Percentiles rank a stretch among this genome's conserved stretches.
Conservation (phyloP, 139 green algal genomes). For the Chlamydomonas sphaeroides region DNA sequence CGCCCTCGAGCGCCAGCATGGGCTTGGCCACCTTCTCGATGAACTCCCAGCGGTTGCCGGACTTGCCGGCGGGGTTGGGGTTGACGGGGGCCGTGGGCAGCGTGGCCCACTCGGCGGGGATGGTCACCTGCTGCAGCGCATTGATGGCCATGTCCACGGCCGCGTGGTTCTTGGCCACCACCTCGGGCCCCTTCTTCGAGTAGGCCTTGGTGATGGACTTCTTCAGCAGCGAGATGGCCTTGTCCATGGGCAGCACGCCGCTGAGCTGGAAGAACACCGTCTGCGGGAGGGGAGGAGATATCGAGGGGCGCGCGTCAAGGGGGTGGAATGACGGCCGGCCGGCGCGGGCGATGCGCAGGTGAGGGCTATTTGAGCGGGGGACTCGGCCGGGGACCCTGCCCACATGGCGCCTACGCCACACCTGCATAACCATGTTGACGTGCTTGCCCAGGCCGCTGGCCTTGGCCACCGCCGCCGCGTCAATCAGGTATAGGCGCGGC, state of each 20-base stretch:
- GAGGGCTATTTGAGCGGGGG: too few relatives aligned
- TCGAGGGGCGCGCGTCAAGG: too few relatives aligned
- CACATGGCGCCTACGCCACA: too few relatives aligned
- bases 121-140: slow-evolving; percentile 47
- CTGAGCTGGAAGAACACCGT: slow-evolving; percentile 70
- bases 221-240: slow-evolving; percentile 68
- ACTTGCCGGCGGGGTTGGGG: slow-evolving; percentile 9
- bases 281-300: too few relatives aligned
- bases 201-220: slow-evolving; percentile 71
- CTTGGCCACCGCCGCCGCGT: slow-evolving; percentile 55
- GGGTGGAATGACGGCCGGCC: too few relatives aligned
- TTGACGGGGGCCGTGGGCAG: neutral
- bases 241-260: slow-evolving; percentile 60
- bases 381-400: too few relatives aligned
- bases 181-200: too few relatives aligned
- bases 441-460: slow-evolving; percentile 60
- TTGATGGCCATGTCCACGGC: slow-evolving; percentile 62
- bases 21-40: slow-evolving; percentile 63
- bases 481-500: slow-evolving; percentile 53
- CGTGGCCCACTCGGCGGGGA: slow-evolving; percentile 51
- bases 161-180: slow-evolving; percentile 60
- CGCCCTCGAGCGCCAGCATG: slow-evolving; percentile 67
- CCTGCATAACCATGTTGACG: slow-evolving; percentile 77
- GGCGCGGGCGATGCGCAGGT: too few relatives aligned
- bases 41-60: slow-evolving; percentile 46